Percentiles rank a stretch among this genome's conserved stretches.
Evolutionary conservation across 2,329 filamentous ascomycete species (phyloP).

Genomic region (Aschersonia sp.): DNA sequence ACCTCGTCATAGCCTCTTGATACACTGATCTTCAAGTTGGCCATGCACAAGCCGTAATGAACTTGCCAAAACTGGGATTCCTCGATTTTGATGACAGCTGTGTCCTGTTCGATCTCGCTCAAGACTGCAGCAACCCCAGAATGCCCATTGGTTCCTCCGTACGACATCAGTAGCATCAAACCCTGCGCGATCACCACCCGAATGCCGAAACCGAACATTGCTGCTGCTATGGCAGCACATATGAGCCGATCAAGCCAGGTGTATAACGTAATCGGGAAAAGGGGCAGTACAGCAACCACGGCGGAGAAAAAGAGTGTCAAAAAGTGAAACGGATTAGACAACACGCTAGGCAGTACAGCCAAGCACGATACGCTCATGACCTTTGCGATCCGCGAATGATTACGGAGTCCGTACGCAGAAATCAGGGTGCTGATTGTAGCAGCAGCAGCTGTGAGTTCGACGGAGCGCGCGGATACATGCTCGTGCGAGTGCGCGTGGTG

Average conservation of each 20-base stretch:
- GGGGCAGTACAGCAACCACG: conserved; percentile 64
- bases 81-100: conserved; percentile 61
- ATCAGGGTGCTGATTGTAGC: conserved; percentile 73
- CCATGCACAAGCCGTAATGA: conserved; percentile 93
- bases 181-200: conserved; percentile 76
- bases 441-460: conserved; percentile 69
- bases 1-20: conserved; percentile 50
- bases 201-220: conserved; percentile 79
- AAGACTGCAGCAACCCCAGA: conserved; percentile 57
- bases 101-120: conserved; percentile 70
- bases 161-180: conserved; percentile 92
- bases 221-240: conserved; percentile 64
- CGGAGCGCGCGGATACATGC: conserved; percentile 53
- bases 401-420: conserved; percentile 74
- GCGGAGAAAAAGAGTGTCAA: conserved; percentile 78
- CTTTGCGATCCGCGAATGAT: conserved; percentile 83
- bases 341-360: conserved; percentile 65
- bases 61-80: conserved; percentile 98
- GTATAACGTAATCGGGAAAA: conserved; percentile 69
- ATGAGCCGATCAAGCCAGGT: conserved; percentile 72
- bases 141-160: conserved; percentile 27
- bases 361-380: conserved; percentile 80
- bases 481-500: conserved; percentile 57
- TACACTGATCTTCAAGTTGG: conserved; percentile 72
- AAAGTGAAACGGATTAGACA: conserved; percentile 91